Percentiles rank a stretch among this genome's conserved stretches.
Conservation (phyloP, 2,329 filamentous ascomycete genomes). For the Gnomoniopsis sp. region DNA sequence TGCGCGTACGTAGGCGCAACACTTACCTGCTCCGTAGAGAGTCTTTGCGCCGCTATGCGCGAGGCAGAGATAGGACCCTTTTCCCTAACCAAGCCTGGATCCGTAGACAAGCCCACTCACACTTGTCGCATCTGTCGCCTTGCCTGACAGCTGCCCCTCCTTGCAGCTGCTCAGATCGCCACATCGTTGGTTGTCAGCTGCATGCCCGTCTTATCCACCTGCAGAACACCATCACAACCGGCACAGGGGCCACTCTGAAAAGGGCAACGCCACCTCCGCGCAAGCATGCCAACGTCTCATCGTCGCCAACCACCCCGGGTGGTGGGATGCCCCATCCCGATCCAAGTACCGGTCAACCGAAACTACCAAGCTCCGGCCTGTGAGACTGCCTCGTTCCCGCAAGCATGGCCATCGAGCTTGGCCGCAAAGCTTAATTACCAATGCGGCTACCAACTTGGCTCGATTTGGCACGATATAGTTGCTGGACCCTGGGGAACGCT, state of each 20-base stretch:
- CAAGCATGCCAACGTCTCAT: conserved; percentile 2
- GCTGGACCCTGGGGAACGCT: too few species aligned
- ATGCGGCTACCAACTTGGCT: conserved; percentile 1
- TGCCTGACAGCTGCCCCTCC: conserved; percentile 1
- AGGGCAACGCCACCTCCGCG: not conserved
- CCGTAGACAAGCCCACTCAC: not conserved
- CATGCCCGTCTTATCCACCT: not conserved
- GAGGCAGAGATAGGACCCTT: not conserved
- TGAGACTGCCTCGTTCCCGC: not conserved
- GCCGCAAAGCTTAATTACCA: conserved; percentile 6
- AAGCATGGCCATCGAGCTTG: not conserved
- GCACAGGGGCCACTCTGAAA: not conserved
- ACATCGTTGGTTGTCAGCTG: not conserved
- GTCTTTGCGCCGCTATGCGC: not conserved
- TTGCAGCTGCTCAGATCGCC: not conserved
- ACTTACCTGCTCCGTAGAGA: not conserved
- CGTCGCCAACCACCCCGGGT: not conserved
- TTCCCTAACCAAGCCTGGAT: not conserved
- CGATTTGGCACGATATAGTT: not conserved
- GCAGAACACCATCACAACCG: not conserved
- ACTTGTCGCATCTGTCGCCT: not conserved
- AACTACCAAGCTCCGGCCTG: not conserved
- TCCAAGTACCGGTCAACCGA: not conserved
- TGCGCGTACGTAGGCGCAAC: not conserved
- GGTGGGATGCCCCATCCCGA: not conserved